Evolutionary conservation across 768 basidiomycete species (phyloP).

Genomic region (Trametes elegans): DNA sequence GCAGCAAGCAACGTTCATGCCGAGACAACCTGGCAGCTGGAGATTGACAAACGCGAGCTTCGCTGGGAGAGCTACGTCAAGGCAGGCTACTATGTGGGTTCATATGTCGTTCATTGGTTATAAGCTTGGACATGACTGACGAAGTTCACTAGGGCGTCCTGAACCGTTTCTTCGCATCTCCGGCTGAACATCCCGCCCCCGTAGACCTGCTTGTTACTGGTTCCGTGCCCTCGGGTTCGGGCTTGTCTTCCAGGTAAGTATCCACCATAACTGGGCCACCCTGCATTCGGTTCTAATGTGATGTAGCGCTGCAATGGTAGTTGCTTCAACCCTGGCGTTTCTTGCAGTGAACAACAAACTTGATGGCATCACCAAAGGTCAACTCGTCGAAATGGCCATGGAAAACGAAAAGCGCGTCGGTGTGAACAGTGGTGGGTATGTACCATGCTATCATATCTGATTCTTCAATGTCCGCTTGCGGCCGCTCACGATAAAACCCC

Average conservation of each 20-base stretch:
- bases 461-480: background rate
- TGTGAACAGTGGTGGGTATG: conserved; percentile 78
- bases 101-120: background rate
- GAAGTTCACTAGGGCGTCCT: conserved; percentile 56
- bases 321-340: conserved; percentile 80
- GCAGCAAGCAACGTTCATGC: conserved; percentile 36
- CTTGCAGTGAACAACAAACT: conserved; percentile 73
- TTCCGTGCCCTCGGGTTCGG: conserved; percentile 82
- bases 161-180: conserved; percentile 49
- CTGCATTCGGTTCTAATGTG: background rate
- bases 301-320: conserved; percentile 81
- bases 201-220: conserved; percentile 80
- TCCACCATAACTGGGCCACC: background rate
- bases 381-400: conserved; percentile 77
- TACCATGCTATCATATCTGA: too few species aligned
- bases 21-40: conserved; percentile 63
- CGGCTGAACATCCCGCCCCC: conserved; percentile 43
- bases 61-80: conserved; percentile 90
- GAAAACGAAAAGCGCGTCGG: conserved; percentile 84
- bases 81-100: conserved; percentile 75
- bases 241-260: conserved; percentile 58
- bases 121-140: background rate
- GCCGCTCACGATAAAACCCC: background rate
- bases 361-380: conserved; percentile 54
- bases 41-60: conserved; percentile 66